Evolutionary conservation across 2,329 filamentous ascomycete species (phyloP).

Genomic region (Knufia petricola): DNA sequence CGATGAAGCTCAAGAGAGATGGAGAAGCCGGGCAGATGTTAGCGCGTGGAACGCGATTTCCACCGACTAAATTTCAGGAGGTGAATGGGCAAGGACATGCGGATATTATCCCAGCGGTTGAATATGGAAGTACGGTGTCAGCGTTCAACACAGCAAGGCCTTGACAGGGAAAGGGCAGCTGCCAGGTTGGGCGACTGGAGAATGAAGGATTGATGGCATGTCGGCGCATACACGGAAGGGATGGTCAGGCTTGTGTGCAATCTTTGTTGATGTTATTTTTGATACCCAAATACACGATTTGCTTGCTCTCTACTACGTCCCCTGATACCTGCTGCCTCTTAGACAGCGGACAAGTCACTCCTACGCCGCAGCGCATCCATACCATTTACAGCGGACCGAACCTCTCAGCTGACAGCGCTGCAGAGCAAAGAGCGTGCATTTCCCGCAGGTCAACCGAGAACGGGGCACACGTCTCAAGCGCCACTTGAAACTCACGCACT

Average conservation of each 20-base stretch:
- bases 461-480: no score
- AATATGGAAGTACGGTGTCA: constrained; percentile 3
- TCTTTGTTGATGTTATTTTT: neutral
- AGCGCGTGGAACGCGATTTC: neutral
- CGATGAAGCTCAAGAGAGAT: constrained; percentile 45
- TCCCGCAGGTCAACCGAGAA: no score
- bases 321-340: no score
- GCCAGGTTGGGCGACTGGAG: neutral
- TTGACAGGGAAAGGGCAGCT: neutral
- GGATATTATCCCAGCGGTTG: neutral
- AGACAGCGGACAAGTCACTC: no score
- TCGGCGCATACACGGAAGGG: neutral
- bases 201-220: neutral
- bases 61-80: neutral
- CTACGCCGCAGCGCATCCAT: no score
- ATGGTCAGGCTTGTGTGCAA: neutral
- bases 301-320: no score
- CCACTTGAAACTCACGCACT: no score
- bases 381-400: no score
- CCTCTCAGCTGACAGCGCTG: no score
- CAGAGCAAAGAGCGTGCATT: no score
- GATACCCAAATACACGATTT: neutral
- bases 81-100: neutral
- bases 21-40: constrained; percentile 2
- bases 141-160: constrained; percentile 7